phyloP scores from a whole-genome alignment of 164 flowering plant genomes.

The Annona squamosa region DNA sequence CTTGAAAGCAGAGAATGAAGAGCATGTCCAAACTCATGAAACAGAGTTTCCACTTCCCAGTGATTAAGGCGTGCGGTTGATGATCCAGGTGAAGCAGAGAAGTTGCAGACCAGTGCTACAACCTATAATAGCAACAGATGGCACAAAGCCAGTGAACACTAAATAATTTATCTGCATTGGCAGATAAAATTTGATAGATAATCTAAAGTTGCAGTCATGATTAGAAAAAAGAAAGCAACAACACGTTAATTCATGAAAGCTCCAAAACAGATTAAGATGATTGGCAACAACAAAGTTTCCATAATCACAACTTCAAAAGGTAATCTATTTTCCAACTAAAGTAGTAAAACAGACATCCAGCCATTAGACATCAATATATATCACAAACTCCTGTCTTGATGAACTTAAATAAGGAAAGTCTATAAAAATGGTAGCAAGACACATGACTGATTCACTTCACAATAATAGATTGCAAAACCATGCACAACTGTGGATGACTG shows the following conservation, averaged over 20 bases:
- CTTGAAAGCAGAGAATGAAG: constrained; percentile 94
- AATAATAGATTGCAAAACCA: no score
- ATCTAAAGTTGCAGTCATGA: background rate
- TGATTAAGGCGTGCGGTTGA: constrained; percentile 63
- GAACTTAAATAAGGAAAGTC: no score
- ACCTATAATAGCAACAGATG: constrained; percentile 38
- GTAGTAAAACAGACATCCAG: no score
- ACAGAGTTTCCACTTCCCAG: constrained; percentile 83
- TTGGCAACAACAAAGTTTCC: background rate
- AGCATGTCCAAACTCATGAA: constrained; percentile 99
- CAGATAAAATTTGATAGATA: background rate
- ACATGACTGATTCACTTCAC: no score
- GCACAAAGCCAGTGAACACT: background rate
- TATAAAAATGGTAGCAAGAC: no score
- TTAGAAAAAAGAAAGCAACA: background rate
- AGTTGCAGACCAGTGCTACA: constrained; percentile 95
- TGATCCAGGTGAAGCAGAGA: constrained; percentile 45
- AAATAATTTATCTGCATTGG: background rate
- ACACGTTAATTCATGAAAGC: background rate
- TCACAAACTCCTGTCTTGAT: no score
- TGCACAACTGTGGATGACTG: no score
- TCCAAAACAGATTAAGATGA: background rate
- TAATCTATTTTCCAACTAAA: no score
- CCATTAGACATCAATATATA: no score
- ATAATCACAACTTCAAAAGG: background rate